Evolutionary conservation across 768 basidiomycete species (phyloP), one percentile per base, ranked within the genome.

Genomic region (Pluteus cervinus): DNA sequence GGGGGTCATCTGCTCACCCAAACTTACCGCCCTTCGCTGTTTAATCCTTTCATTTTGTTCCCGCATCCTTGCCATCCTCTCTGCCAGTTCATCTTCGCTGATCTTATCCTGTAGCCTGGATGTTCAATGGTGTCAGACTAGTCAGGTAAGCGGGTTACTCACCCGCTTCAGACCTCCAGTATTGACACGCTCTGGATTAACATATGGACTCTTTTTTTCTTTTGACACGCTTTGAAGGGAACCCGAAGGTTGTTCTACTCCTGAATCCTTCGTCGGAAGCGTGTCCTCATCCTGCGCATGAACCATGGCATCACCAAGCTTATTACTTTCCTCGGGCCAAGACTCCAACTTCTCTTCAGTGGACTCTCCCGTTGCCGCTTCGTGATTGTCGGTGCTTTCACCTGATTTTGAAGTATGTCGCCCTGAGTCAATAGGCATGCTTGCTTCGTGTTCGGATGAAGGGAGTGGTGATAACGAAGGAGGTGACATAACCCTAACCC

Each of bases 101-200:
- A 74, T 62, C 52, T 85, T 85, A 39, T 84, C 81, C 85, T 86
- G 53, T 25, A 33, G 30, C 23, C 17, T 37, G 20, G 21, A 12
- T 31, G 24, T 42, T 38, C 40, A 42, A 5, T 26, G 22, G 14
- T 9, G 21, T 10, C n/a, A 18, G 2, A 20, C 36, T 17, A 32
- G 23, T 23, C 18, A 34, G 20, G 14, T 15, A 23, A 36, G 40
- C 38, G 21, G 18, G 18, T 40, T 36, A 58, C 67, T 40, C 56
- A 87, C 87, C 54, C 83, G 73, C 47, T 82, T 81, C 17, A 69
- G 50, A 11, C 85, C 87, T 10, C 86, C 86, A 7, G 87, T 89
- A 62, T 76, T 86, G 63, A 89, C 81, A 58, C 86, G 82, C 51
- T 88, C 85, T 6, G 72, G 79, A 58, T 89, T 88, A 31, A 86